phyloP scores from a whole-genome alignment of 1,284 basidiomycete species.

The Pseudozyma tsukubaensis region DNA sequence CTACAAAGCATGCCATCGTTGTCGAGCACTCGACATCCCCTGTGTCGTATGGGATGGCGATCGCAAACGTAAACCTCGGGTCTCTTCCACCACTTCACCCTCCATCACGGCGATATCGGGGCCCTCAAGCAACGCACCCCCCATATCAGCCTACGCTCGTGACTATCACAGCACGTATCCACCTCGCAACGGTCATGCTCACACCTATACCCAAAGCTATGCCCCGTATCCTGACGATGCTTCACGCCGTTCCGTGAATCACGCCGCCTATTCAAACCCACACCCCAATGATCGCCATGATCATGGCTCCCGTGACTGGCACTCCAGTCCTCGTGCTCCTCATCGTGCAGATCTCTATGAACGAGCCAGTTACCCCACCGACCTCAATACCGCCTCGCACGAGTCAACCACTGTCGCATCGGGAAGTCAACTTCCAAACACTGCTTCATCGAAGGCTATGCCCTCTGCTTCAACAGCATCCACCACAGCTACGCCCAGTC shows the following conservation, averaged over 20 bases:
- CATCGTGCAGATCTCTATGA: neutral
- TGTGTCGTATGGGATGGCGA: slow-evolving; percentile 60
- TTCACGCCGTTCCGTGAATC: too few species aligned
- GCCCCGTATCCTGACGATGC: too few species aligned
- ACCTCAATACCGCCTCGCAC: neutral
- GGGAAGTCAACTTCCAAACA: too few species aligned
- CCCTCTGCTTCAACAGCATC: neutral
- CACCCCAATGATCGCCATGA: too few species aligned
- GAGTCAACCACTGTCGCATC: neutral
- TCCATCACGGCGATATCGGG: too few species aligned
- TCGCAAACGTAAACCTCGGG: slow-evolving; percentile 44
- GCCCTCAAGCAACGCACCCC: too few species aligned
- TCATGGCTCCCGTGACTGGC: neutral
- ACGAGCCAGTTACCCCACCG: neutral
- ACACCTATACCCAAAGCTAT: too few species aligned
- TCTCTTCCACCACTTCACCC: slow-evolving; percentile 5
- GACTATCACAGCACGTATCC: too few species aligned
- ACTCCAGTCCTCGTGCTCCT: neutral
- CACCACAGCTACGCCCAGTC: neutral
- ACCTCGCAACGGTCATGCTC: too few species aligned
- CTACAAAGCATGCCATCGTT: slow-evolving; percentile 50
- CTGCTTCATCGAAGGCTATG: too few species aligned
- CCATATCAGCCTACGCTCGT: too few species aligned
- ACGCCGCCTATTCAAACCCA: too few species aligned
- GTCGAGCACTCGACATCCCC: slow-evolving; percentile 42